phyloP scores from a whole-genome alignment of 2,329 filamentous ascomycete genomes.

The Talaromyces sp. region DNA sequence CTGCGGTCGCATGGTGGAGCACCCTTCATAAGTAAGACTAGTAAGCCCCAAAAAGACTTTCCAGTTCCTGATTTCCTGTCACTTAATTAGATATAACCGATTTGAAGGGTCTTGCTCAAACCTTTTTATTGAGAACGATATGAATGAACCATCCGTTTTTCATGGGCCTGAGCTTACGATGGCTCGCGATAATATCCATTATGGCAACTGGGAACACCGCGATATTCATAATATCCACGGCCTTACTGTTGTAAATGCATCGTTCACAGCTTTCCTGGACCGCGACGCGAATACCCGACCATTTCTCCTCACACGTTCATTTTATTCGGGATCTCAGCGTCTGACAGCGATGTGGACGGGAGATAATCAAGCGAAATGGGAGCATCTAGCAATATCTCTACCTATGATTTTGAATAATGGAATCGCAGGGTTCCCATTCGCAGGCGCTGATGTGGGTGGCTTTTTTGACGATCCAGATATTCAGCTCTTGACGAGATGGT shows the following conservation, averaged over 20 bases:
- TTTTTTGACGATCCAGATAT: slow-evolving; percentile 97
- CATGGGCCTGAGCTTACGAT: slow-evolving; percentile 98
- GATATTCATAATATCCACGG: slow-evolving; percentile 96
- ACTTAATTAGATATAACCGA: neutral
- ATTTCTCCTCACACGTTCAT: slow-evolving; percentile 90
- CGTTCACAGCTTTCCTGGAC: slow-evolving; percentile 78
- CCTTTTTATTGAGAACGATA: slow-evolving; percentile 97
- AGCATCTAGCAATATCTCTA: slow-evolving; percentile 80
- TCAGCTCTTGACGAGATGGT: slow-evolving; percentile 91
- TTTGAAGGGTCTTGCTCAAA: slow-evolving; percentile 88
- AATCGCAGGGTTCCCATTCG: slow-evolving; percentile 89
- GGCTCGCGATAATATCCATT: slow-evolving; percentile 96
- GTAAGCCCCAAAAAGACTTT: no score
- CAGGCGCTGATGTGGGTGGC: slow-evolving; percentile 92
- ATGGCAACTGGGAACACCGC: slow-evolving; percentile 91
- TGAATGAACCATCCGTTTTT: slow-evolving; percentile 99
- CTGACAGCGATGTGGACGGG: slow-evolving; percentile 98
- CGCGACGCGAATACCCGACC: slow-evolving; percentile 83
- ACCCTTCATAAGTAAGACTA: slow-evolving; percentile 81
- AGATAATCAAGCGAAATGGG: slow-evolving; percentile 93
- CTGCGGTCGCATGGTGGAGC: slow-evolving; percentile 88
- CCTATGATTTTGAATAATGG: slow-evolving; percentile 94
- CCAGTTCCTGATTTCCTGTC: no score
- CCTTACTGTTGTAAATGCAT: slow-evolving; percentile 93
- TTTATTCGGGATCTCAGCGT: slow-evolving; percentile 88